Base-by-base conservation (phyloP, 176 grass and related monocot species). In the Hordeum vulgare region DNA sequence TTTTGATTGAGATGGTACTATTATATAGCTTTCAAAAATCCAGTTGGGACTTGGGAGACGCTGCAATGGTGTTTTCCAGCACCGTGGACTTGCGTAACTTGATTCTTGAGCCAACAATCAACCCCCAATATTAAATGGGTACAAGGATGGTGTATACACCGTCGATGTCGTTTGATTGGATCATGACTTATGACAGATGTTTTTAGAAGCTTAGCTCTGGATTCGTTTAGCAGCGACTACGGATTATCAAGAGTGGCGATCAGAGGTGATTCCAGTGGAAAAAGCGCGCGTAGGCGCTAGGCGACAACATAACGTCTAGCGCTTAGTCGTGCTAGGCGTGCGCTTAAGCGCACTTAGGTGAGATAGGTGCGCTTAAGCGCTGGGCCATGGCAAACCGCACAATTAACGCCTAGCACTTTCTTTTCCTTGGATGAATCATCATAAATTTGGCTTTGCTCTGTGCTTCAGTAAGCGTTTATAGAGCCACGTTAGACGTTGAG, bases 21-120 rank as follows among this genome's bases (percentile, higher is more conserved):
- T 58, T 24, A 33, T 33, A 33, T 33, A 25, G 66, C 66, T 66
- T 24, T 40, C 68, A 75, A 79, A 61, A 14, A 34, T 57, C 13
- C 57, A 81, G 18, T 35, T 24, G 51, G 5, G 40, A 71, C 24
- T 35, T 24, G 51, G 5, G 40, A 71, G 31, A 74, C 74, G 23
- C 74, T 66, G 81, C 44, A 79, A 25, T 86, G 57, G 54, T 45
- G 70, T 18, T 77, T 80, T 24, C 42, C 70, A 17, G 40, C 66
- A 81, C 83, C n/a, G 49, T 42, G 40, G 70, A 29, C 14, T 74
- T 49, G 5, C 24, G 49, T 28, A 47, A 66, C 85, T 68, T 61
- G 75, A 65, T 69, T 71, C 40, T 77, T 71, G 31, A 71, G 28
- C 75, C 15, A 41, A 71, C 77, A 34, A 63, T 44, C 72, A 5